Evolutionary conservation across 164 flowering plant genomes (phyloP).

Genomic region (Litsea cubeba): DNA sequence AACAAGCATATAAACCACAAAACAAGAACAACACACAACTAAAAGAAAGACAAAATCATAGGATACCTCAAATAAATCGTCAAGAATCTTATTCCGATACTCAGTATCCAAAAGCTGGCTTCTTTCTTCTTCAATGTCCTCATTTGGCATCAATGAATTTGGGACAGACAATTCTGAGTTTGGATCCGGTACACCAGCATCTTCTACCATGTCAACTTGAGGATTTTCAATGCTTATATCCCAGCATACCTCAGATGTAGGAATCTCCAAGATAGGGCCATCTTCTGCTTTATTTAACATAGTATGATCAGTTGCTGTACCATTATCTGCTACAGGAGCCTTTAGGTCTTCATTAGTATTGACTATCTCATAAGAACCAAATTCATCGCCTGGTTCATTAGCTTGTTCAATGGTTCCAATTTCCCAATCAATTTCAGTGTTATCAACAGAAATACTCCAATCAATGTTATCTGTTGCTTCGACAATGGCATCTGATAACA

Average conservation of each 20-base stretch:
- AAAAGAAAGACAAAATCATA: not conserved
- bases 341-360: conserved; percentile 53
- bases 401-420: conserved; percentile 66
- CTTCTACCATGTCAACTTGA: conserved; percentile 44
- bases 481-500: conserved; percentile 18
- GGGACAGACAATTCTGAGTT: conserved; percentile 26
- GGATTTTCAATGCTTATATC: conserved; percentile 79
- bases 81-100: conserved; percentile 86
- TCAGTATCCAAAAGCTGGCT: conserved; percentile 94
- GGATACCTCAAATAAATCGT: conserved; percentile 92
- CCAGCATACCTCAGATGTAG: conserved; percentile 70
- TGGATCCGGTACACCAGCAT: conserved; percentile 18
- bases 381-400: conserved; percentile 60
- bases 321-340: conserved; percentile 32
- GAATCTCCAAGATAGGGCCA: conserved; percentile 24
- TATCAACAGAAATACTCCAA: conserved; percentile 85
- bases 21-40: not conserved
- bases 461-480: conserved; percentile 50
- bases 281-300: conserved; percentile 25
- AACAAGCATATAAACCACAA: not conserved
- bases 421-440: conserved; percentile 90
- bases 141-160: conserved; percentile 22
- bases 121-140: conserved; percentile 37
- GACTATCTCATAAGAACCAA: conserved; percentile 82
- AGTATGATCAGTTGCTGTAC: conserved; percentile 24